phyloP scores from a whole-genome alignment of 208 protist genomes.

The Entamoeba moshkovskii region DNA sequence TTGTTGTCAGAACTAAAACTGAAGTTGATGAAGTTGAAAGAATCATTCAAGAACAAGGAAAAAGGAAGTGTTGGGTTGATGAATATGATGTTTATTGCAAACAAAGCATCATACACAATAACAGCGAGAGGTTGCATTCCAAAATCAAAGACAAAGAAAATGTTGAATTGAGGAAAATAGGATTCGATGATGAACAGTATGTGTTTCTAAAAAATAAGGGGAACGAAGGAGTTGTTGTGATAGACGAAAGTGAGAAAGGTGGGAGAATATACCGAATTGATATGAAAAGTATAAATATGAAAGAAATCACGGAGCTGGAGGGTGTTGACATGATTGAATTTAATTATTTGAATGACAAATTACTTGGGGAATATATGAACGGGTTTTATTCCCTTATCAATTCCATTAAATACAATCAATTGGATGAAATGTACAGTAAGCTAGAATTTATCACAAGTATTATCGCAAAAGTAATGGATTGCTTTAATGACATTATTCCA shows the following conservation, averaged over 20 bases:
- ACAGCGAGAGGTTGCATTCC: background rate
- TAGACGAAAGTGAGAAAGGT: background rate
- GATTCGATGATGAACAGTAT: background rate
- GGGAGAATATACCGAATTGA: background rate
- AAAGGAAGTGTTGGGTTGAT: background rate
- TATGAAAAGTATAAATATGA: background rate
- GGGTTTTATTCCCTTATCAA: too few relatives aligned
- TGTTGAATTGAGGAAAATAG: background rate
- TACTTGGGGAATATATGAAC: background rate
- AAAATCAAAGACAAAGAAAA: background rate
- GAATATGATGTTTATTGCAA: background rate
- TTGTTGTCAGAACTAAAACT: background rate
- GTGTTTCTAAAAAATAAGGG: background rate
- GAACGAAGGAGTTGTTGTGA: background rate
- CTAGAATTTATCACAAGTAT: too few relatives aligned
- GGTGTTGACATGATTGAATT: background rate
- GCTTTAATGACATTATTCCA: background rate
- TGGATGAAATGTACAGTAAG: too few relatives aligned
- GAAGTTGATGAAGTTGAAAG: background rate
- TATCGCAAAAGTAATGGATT: background rate
- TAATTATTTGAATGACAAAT: background rate
- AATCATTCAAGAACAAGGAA: background rate
- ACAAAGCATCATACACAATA: background rate
- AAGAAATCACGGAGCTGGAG: background rate
- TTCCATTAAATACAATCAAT: too few relatives aligned